A percentile compares a stretch with the other conserved stretches of the same genome.
Evolutionary conservation across 345 rosid genomes (phyloP).

Genomic region (Sisymbrium altissimum): DNA sequence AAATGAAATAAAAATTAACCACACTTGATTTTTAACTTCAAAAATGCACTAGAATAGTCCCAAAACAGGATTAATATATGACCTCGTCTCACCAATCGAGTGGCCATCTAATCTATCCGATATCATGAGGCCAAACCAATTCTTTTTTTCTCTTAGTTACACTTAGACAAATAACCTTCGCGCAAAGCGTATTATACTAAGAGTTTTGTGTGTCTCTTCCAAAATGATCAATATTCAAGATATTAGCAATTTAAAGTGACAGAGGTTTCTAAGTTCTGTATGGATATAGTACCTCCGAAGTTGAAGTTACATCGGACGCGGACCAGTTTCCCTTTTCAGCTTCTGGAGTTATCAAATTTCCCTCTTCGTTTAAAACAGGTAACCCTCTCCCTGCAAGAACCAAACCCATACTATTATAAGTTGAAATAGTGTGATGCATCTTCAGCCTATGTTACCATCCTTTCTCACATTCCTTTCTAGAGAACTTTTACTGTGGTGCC

Average conservation of each 20-base stretch:
- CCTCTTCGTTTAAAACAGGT: slow-evolving; percentile 88
- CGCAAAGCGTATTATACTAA: not conserved
- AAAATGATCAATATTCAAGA: not conserved
- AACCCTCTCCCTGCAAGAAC: slow-evolving; percentile 60
- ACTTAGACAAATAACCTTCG: not conserved
- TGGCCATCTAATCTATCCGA: not conserved
- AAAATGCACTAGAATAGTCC: not conserved
- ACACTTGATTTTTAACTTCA: not conserved
- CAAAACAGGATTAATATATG: not conserved
- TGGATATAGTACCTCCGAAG: slow-evolving; percentile 54
- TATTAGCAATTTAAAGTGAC: not conserved
- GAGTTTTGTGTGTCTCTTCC: not conserved
- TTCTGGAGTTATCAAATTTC: slow-evolving; percentile 53
- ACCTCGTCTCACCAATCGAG: not conserved
- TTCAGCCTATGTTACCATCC: not conserved
- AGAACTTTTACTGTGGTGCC: not conserved
- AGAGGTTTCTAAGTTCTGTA: not conserved
- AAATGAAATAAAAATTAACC: not conserved
- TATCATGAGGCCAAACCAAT: not conserved
- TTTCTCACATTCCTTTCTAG: not conserved
- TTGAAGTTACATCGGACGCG: slow-evolving; percentile 46
- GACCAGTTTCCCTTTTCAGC: slow-evolving; percentile 59
- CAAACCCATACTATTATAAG: not conserved
- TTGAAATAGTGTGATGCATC: not conserved
- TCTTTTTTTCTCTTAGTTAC: not conserved